These are phyloP conservation scores for Hexamita inflata DNA, from an alignment of 208 protist species.

Conservation along the genomic window DNA sequence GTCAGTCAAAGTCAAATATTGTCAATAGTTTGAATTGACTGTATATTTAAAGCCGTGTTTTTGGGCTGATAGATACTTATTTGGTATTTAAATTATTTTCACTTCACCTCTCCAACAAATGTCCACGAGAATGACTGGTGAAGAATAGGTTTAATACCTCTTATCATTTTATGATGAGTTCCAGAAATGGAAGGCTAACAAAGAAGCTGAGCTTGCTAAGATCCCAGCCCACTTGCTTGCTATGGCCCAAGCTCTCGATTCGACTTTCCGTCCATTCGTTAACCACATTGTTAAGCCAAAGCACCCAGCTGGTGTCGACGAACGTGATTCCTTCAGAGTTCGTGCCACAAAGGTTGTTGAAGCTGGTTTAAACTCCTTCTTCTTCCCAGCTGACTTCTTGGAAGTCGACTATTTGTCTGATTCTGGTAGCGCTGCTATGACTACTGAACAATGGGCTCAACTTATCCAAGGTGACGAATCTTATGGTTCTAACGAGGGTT, in stretches of 20 bases:
- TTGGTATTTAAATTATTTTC: too few relatives aligned
- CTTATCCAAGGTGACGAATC: slow-evolving; percentile 29
- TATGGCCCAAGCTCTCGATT: background rate
- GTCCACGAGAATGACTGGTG: too few relatives aligned
- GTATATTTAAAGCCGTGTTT: too few relatives aligned
- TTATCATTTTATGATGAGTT: background rate
- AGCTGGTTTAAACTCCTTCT: slow-evolving; percentile 27
- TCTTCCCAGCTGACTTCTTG: slow-evolving; percentile 30
- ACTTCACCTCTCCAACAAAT: too few relatives aligned
- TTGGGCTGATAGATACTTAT: too few relatives aligned
- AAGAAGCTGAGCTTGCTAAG: background rate
- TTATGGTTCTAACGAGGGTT: slow-evolving; percentile 30
- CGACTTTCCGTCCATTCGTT: background rate
- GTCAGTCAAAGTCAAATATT: too few relatives aligned
- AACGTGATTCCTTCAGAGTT: background rate
- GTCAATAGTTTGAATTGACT: too few relatives aligned
- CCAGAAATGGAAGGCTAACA: background rate
- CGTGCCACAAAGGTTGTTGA: background rate
- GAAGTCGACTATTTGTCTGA: slow-evolving; percentile 29
- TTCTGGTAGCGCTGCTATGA: slow-evolving; percentile 33
- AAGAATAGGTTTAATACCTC: too few relatives aligned
- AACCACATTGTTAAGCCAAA: background rate
- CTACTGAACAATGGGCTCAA: slow-evolving; percentile 14
- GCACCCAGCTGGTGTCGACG: background rate
- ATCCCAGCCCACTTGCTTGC: background rate